Evolutionary conservation across 495 filamentous ascomycete species (phyloP), one percentile per base, ranked within the genome.

Genomic region (Pyrenula massariospora): DNA sequence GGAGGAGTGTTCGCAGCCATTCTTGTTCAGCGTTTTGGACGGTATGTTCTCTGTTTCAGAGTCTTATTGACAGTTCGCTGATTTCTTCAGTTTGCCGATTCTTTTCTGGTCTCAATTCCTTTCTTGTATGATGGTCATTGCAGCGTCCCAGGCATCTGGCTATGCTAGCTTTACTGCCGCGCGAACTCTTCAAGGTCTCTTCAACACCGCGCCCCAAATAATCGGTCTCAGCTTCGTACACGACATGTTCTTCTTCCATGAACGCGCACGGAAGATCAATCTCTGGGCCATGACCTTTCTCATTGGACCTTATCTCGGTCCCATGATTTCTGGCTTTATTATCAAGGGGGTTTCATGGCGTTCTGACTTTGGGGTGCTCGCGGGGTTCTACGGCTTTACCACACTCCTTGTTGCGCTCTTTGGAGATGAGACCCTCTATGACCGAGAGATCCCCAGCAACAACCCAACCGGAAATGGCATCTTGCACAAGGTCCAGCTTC

Each of bases 1-100:
- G 77, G 78, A 24, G 76, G 78, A 8, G 63, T 80, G n/a, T 66
- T 79, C 54, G 76, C 72, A 0, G 76, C 81, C 12, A 75, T 75
- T 2, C 58, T 80, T 0, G 69, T 73, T 52, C 71, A 77, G 55
- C 65, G 72, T 19, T 79, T 72, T 62, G 78, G 77, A 47, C 66
- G 76, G 66, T 75, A 59, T 12, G 67, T 54, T 25, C 8, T 12
- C 36, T 57, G 53, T 25, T 3, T 10, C 22, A 15, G 15, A 24
- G 25, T 11, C 10, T 19, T n/a, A n/a, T n/a, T n/a, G n/a, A 3
- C 2, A 50, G 21, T 11, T 31, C 12, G 12, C 15, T 24, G 58
- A 24, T 24, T 54, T 2, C 53, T 22, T 48, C 10, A 74, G 68
- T 25, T 68, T 70, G 20, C 78, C 78, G 2, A 67, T 79, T 22